These are phyloP conservation scores for Cercospora sp. DNA, from an alignment of 2,329 filamentous ascomycete species.

Conservation along the genomic window DNA sequence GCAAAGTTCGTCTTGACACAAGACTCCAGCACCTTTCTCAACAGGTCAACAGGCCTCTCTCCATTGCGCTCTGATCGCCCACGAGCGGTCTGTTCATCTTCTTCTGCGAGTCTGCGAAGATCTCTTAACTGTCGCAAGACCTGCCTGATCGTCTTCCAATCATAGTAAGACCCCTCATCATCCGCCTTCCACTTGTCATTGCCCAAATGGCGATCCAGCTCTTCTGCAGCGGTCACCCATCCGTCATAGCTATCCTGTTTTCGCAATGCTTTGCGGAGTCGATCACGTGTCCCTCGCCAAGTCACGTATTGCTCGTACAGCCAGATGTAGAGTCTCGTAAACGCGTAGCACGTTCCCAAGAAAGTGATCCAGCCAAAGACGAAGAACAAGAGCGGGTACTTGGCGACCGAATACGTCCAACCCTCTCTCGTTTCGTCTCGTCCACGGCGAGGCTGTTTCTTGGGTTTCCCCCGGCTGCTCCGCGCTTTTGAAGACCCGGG, in stretches of 20 bases:
- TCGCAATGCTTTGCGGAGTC: constrained; percentile 69
- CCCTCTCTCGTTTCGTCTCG: constrained; percentile 95
- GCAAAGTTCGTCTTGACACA: constrained; percentile 98
- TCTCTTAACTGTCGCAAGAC: constrained; percentile 74
- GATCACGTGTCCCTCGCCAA: constrained; percentile 79
- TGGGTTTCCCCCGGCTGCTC: constrained; percentile 30
- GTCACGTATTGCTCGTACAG: constrained; percentile 88
- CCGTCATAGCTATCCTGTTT: constrained; percentile 73
- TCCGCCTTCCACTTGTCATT: constrained; percentile 78
- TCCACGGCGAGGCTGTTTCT: constrained; percentile 49
- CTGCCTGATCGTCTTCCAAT: constrained; percentile 76
- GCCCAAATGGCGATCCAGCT: constrained; percentile 77
- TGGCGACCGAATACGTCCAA: constrained; percentile 81
- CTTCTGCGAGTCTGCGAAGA: constrained; percentile 55
- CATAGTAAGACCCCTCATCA: constrained; percentile 76
- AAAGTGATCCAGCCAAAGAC: constrained; percentile 79
- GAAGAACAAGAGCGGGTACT: constrained; percentile 84
- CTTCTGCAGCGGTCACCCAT: constrained; percentile 77
- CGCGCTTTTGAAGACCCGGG: constrained; percentile 33
- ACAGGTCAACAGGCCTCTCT: constrained; percentile 65
- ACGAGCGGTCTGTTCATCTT: constrained; percentile 53
- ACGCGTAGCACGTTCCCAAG: constrained; percentile 71
- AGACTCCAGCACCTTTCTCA: constrained; percentile 76
- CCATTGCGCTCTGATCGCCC: constrained; percentile 31
- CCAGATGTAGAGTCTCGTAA: constrained; percentile 86